phyloP scores from a whole-genome alignment of 2,329 filamentous ascomycete species.

The Mariannaea elegans region DNA sequence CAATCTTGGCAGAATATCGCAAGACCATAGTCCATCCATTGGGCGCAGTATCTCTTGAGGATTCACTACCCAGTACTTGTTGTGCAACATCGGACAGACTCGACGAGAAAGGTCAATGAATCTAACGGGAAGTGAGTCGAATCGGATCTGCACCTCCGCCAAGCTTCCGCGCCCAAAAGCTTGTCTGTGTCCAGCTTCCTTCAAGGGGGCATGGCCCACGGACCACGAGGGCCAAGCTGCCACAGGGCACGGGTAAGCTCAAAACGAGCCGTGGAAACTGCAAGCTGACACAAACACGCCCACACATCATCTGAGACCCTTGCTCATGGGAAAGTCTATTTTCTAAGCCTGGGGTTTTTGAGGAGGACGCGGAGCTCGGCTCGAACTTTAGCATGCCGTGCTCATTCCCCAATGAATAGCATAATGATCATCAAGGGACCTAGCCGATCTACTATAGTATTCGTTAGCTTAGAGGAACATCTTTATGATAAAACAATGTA shows the following conservation, averaged over 20 bases:
- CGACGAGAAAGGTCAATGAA: background rate
- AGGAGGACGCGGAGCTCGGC: too few relatives aligned
- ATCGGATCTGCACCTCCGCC: slow-evolving; percentile 34
- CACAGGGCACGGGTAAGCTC: background rate
- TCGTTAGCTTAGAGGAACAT: too few relatives aligned
- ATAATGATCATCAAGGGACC: background rate
- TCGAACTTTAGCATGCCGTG: background rate
- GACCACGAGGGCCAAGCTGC: slow-evolving; percentile 1
- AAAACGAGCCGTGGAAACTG: background rate
- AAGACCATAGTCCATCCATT: too few relatives aligned
- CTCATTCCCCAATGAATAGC: background rate
- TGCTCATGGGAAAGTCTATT: too few relatives aligned
- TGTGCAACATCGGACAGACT: too few relatives aligned
- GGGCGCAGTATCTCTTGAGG: too few relatives aligned
- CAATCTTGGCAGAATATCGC: too few relatives aligned
- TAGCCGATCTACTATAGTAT: too few relatives aligned
- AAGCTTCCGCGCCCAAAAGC: slow-evolving; percentile 33
- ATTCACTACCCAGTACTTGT: too few relatives aligned
- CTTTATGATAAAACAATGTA: background rate
- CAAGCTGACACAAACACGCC: background rate
- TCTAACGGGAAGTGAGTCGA: slow-evolving; percentile 15
- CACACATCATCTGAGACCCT: slow-evolving; percentile 8
- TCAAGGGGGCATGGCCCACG: slow-evolving; percentile 5
- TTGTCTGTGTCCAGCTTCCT: slow-evolving; percentile 24
- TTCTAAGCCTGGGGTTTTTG: too few relatives aligned